Evolutionary conservation across 1,139 yeast species (phyloP), one percentile per base, ranked within the genome.

Genomic region (Pichia kudriavzevii): DNA sequence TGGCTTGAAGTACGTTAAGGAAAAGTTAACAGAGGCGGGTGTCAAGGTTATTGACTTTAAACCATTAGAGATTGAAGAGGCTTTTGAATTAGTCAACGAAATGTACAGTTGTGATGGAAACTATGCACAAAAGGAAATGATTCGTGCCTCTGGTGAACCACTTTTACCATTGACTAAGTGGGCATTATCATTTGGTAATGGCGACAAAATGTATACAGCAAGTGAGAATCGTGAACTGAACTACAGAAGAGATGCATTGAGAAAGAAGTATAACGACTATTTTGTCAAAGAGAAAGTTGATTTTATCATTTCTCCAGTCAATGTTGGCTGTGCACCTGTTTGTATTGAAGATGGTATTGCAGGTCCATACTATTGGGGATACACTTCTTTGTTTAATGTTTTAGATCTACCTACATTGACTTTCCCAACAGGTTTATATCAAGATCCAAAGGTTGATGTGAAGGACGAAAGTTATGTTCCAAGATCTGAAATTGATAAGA

Each of bases 341-440:
- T 46, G 56, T 39, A 47, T 49, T 22, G 46, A 50, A 19, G 52
- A 53, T 28, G 59, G 55, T 32, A 74, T 78, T 13, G 77, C 72
- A 31, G 69, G 72, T 35, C 70, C 80, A 10, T 72, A 69, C 52
- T 78, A 79, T 58, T 80, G 93, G 91, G 79, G 84, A 4, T 80
- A 79, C 60, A 79, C 87, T 10, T 58, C 83, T 1, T 67, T 79
- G 45, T 80, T 75, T 66, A 79, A 78, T 53, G 53, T 78, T 37
- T 58, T 77, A 45, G 85, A 79, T 52, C 64, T 73, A 48, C 81
- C 85, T 31, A 66, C 77, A 26, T 67, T 76, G 40, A 66, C 67
- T 3, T 62, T 75, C 57, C 84, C 80, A 50, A 69, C 82, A 7
- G 79, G 81, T 11, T 55, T 75, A 44, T 63, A 56, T 49, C 82